Evolutionary conservation across 495 filamentous ascomycete species (phyloP).

Genomic region (Margaritispora aquatica): DNA sequence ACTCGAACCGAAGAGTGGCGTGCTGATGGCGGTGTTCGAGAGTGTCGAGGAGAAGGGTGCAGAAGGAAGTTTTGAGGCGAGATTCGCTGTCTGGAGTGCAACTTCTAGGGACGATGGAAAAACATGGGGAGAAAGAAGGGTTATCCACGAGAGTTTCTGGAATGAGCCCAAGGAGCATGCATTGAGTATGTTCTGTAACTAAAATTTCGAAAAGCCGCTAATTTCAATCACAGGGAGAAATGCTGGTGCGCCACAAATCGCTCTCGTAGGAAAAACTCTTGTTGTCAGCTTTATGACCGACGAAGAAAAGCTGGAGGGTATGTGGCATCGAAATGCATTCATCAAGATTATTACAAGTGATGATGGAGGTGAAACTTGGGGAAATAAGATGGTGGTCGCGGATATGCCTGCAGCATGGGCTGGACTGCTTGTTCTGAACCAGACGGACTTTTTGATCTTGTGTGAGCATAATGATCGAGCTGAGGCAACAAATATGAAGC

Average conservation of each 20-base stretch:
- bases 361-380: constrained; percentile 1
- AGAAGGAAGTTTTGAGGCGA: constrained; percentile 26
- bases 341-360: constrained; percentile 1
- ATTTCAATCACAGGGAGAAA: neutral
- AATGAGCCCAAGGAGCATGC: constrained; percentile 31
- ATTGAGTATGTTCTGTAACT: constrained; percentile 22
- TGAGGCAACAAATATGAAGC: neutral
- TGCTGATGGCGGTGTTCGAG: constrained; percentile 40
- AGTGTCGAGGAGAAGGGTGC: constrained; percentile 48
- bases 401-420: neutral
- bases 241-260: constrained; percentile 53
- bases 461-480: constrained; percentile 3
- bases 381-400: constrained; percentile 1
- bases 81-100: constrained; percentile 44
- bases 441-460: constrained; percentile 2
- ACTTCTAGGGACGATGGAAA: constrained; percentile 50
- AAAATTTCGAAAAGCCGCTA: neutral
- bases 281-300: constrained; percentile 58
- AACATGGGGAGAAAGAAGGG: constrained; percentile 46
- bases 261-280: constrained; percentile 48
- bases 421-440: constrained; percentile 1
- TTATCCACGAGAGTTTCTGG: constrained; percentile 32
- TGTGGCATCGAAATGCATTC: neutral
- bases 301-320: constrained; percentile 34
- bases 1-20: constrained; percentile 30